Base-by-base conservation (phyloP, 2,329 filamentous ascomycete species). In the Neofusicoccum sp. region DNA sequence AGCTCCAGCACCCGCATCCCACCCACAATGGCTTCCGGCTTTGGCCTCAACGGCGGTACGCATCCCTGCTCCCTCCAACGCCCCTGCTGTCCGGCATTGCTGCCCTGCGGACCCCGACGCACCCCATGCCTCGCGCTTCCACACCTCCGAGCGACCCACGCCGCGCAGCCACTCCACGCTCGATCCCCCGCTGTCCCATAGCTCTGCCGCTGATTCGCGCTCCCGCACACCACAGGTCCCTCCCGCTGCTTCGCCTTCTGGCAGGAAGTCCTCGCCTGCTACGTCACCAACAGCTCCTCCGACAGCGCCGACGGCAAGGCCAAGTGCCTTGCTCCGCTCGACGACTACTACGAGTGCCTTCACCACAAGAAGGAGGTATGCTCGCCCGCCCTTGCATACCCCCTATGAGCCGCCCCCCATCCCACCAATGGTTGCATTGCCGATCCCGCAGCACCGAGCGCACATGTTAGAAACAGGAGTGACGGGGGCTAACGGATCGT, bases 271-370 rank as follows among this genome's bases (percentile, higher is more conserved):
- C 89, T 99, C 75, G 92, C 92, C 71, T 99, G 95, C 86, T 99
- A 99, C 78, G 92, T 97, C 63, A 88, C 96, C 74, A 96, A 96
- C 80, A 89, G 90, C 61, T 84, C 83, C 65, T 81, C 87, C 64
- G 89, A 92, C 56, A 98, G 98, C 81, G 91, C 91, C 60, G 89
- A 93, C 72, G 91, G 91, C 68, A 95, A 93, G 81, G 89, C 87
- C 77, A 96, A 96, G 80, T 99, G 96, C 76, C 80, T 84, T 16
- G 88, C 90, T 14, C 85, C 87, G 4, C 82, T 98, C 67, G 95
- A 99, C 76, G 95, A 99, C 76, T 99, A 99, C 82, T 96, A 97
- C 76, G 95, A 99, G 81, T 99, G 96, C 78, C 80, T 99, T 73
- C 95, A 99, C 77, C 95, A 99, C 83, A 92, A 89, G 83, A 99